A percentile compares a stretch with the other conserved stretches of the same genome.
phyloP scores from a whole-genome alignment of 2,329 filamentous ascomycete species.

The Bipolaris bicolor region DNA sequence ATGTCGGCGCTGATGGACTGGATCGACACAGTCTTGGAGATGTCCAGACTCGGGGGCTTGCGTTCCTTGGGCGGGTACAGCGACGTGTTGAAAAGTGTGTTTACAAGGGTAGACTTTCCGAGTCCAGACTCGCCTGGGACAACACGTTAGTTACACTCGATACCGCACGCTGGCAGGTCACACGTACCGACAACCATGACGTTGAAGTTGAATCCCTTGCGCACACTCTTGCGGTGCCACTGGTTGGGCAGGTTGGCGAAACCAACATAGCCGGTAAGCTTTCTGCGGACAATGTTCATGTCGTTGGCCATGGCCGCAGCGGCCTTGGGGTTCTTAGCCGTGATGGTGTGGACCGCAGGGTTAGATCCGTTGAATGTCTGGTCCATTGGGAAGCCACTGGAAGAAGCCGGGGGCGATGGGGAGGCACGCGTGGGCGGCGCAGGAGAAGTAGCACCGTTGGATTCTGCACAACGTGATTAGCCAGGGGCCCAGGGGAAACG shows the following conservation, averaged over 20 bases:
- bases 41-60: constrained; percentile 95
- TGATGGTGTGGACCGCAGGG: constrained; percentile 63
- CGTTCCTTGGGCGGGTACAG: constrained; percentile 98
- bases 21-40: constrained; percentile 77
- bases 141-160: constrained; percentile 22
- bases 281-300: constrained; percentile 96
- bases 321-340: constrained; percentile 68
- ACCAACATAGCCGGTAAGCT: constrained; percentile 97
- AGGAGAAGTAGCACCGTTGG: constrained; percentile 53
- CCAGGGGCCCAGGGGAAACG: constrained; percentile 23
- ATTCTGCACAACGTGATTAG: constrained; percentile 48
- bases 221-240: constrained; percentile 99
- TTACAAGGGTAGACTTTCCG: constrained; percentile 98
- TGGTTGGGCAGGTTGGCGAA: constrained; percentile 99
- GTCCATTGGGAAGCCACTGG: constrained; percentile 63
- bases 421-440: constrained; percentile 55
- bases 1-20: constrained; percentile 68
- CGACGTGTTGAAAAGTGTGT: constrained; percentile 99
- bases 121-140: constrained; percentile 91
- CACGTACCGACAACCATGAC: constrained; percentile 99
- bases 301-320: constrained; percentile 57
- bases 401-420: constrained; percentile 53
- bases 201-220: constrained; percentile 99
- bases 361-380: constrained; percentile 60
- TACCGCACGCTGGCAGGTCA: constrained; percentile 1